Base-by-base conservation (phyloP, 371 early-diverging fungal genomes). In the Fennellomyces sp. region DNA sequence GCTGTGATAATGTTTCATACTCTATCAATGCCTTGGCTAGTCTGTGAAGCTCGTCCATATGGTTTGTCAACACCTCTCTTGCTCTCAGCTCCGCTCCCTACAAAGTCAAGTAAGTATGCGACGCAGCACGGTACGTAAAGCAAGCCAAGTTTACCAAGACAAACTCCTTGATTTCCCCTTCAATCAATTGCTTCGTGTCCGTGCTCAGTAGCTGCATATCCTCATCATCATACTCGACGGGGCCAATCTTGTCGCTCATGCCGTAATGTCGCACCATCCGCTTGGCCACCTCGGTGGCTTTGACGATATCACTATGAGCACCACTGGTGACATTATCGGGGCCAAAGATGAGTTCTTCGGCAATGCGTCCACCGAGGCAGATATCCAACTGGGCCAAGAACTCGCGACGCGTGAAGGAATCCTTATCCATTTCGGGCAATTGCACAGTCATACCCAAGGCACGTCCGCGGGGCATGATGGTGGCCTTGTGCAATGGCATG, bases 401-500 rank as follows among this genome's bases (percentile, higher is more conserved):
- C 71, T 96, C 94, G 23, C 86, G 78, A 59, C 85, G 79, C 29
- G 91, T 92, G 66, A 81, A 87, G 11, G 85, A 88, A 28, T 89
- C 85, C 70, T 89, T 87, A 73, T 97, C 98, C 73, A 83, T 87
- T 60, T 95, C 95, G 0, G 98, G 98, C 50, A 97, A 71, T 73
- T 94, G 95, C 12, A 95, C 90, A 0, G 93, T 92, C 61, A 96
- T 85, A 23, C 97, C 97, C 41, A 96, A 73, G 2, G 92, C 90
- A 30, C 79, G 76, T 11, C 97, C 97, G 17, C 98, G 88, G 6
- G 98, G 98, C 76, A 97, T 96, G 49, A 97, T 92, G 5, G 97
- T 96, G 11, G 95, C 97, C 70, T 97, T 97, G 80, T 96, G 95
- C 54, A 97, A 68, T 23, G 96, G 94, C 82, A 90, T 84, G 15